Evolutionary conservation across 2,329 filamentous ascomycete species (phyloP), one percentile per base, ranked within the genome.

Genomic region (Botryotinia calthae): DNA sequence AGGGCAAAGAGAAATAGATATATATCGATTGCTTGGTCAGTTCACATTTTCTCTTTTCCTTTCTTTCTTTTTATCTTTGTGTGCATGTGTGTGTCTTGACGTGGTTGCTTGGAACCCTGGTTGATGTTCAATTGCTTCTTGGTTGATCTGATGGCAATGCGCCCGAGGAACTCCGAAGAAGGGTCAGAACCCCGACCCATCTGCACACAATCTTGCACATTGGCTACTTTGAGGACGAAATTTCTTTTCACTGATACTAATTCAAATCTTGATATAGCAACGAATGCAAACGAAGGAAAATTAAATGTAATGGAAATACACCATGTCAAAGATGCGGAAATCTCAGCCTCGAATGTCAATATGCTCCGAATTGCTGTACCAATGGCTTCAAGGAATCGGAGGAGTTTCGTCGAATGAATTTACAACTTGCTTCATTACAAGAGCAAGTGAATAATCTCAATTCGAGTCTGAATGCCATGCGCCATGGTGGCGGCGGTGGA

Each of bases 351-450:
- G 82, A 86, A 75, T 92, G 90, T 78, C 83, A 90, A 62, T 92
- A 92, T 82, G 86, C 89, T 9, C 87, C 89, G 22, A 90, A 90
- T 78, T 90, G 89, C 81, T 90, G 88, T 80, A 84, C 88, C 75
- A 95, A 89, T 84, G 94, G 89, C 82, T 94, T 97, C 86, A 96
- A 95, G 82, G 95, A 98, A 79, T 94, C 94, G 64, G 93, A 97
- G 16, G 95, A 98, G 81, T 98, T 94, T 85, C 93, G 90, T 79
- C 87, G 90, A 54, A 94, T 98, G 90, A 88, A 89, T 71, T 85
- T 87, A 48, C 92, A 96, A 76, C 89, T 98, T 73, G 84, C 85
- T 18, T 87, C 87, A 14, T 86, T 98, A 37, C 94, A 98, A 81
- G 91, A 95, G 71, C 94, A 97, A 82, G 92, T 98, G 79, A 90